Conservation (phyloP, 2,329 filamentous ascomycete species). For the Cryphonectria naterciae region DNA sequence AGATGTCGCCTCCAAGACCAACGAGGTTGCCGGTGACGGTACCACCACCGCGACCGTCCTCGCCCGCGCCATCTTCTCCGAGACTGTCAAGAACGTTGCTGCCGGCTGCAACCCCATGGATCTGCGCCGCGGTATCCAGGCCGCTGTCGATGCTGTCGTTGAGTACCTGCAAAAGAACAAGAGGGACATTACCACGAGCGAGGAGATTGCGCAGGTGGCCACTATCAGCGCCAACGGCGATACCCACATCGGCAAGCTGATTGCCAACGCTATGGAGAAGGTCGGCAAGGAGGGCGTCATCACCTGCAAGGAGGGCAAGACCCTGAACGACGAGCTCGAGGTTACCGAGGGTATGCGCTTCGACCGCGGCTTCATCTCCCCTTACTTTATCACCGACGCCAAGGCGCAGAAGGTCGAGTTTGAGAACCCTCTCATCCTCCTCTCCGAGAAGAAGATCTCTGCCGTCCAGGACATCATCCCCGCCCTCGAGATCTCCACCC, state of each 20-base stretch:
- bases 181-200: conserved; percentile 96
- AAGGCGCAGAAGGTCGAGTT: conserved; percentile 99
- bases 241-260: conserved; percentile 89
- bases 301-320: conserved; percentile 99
- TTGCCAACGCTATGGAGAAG: conserved; percentile 99
- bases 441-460: conserved; percentile 99
- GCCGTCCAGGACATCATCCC: conserved; percentile 98
- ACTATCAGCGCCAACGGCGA: conserved; percentile 99
- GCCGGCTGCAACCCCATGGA: conserved; percentile 99
- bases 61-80: conserved; percentile 97
- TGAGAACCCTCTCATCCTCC: conserved; percentile 97
- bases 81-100: conserved; percentile 99
- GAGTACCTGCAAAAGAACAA: conserved; percentile 95
- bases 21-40: conserved; percentile 97
- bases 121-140: conserved; percentile 93
- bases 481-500: conserved; percentile 94
- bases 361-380: conserved; percentile 97
- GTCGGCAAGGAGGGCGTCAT: conserved; percentile 99
- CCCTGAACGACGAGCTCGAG: conserved; percentile 94
- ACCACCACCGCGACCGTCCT: conserved; percentile 98
- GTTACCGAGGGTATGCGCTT: conserved; percentile 99
- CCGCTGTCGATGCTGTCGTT: conserved; percentile 92
- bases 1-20: conserved; percentile 99
- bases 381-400: conserved; percentile 99
- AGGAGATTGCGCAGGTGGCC: conserved; percentile 96